phyloP scores from a whole-genome alignment of 768 basidiomycete species.

The Tephrocybe rancida region DNA sequence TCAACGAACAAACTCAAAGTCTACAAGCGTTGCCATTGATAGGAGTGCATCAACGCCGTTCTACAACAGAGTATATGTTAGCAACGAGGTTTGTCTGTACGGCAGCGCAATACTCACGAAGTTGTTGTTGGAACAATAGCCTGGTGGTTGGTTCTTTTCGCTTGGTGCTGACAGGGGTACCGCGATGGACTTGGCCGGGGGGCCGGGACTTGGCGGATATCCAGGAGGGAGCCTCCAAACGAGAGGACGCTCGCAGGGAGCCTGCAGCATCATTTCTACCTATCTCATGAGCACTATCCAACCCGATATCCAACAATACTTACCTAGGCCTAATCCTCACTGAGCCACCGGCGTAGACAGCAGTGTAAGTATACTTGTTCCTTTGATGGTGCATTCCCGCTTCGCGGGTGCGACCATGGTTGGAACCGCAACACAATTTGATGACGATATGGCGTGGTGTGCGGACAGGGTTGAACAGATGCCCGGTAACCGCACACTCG shows the following conservation, averaged over 20 bases:
- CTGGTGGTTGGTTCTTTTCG: no score
- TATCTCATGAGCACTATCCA: no score
- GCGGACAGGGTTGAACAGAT: slow-evolving; percentile 55
- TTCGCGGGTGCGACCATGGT: slow-evolving; percentile 32
- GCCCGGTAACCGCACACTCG: slow-evolving; percentile 72
- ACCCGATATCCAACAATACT: no score
- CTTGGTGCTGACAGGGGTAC: no score
- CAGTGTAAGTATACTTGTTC: not conserved
- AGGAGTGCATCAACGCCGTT: slow-evolving; percentile 9
- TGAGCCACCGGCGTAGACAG: no score
- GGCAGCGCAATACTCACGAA: slow-evolving; percentile 2
- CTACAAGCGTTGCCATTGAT: slow-evolving; percentile 1
- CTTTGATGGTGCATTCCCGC: not conserved
- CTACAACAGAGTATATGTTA: not conserved
- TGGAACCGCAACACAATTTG: slow-evolving; percentile 55
- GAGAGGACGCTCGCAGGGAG: no score
- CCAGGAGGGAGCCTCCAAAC: no score
- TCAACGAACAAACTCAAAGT: no score
- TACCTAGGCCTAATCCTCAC: no score
- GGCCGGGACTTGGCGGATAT: no score
- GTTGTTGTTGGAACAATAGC: slow-evolving; percentile 2
- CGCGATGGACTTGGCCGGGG: no score
- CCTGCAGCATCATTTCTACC: no score
- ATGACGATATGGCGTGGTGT: slow-evolving; percentile 63
- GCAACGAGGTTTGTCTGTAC: not conserved